Percentiles rank a stretch among this genome's conserved stretches.
Conservation (phyloP, 768 basidiomycete genomes). For the Cystobasidium ongulense region DNA sequence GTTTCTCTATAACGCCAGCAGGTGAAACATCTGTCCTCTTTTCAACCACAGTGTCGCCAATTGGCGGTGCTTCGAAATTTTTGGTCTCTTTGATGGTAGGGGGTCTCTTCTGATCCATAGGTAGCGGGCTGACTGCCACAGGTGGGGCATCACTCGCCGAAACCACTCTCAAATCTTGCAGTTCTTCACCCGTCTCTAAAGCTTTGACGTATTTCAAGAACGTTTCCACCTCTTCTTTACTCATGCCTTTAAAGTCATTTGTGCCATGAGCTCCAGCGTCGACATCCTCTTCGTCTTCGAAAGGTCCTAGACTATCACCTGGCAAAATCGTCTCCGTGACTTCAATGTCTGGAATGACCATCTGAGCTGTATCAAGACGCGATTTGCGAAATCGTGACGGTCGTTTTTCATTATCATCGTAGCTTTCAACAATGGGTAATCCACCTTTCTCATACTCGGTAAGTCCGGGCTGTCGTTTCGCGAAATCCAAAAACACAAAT, state of each 20-base stretch:
- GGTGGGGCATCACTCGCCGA: neutral
- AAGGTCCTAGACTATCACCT: slow-evolving; percentile 25
- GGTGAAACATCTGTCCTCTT: neutral
- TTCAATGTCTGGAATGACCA: slow-evolving; percentile 24
- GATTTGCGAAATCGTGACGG: slow-evolving; percentile 16
- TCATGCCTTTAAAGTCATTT: slow-evolving; percentile 28
- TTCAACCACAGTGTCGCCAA: neutral
- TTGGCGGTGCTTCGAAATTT: neutral
- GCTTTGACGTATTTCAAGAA: slow-evolving; percentile 24
- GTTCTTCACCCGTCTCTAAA: slow-evolving; percentile 16
- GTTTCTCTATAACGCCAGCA: neutral
- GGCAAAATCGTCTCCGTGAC: slow-evolving; percentile 4
- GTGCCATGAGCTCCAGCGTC: neutral
- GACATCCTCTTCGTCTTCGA: neutral
- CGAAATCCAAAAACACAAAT: too few relatives aligned
- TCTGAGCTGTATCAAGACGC: slow-evolving; percentile 5
- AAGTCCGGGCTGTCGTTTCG: slow-evolving; percentile 3
- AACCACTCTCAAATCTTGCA: neutral
- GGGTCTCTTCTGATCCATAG: neutral
- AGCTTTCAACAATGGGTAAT: slow-evolving; percentile 14
- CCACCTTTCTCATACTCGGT: neutral
- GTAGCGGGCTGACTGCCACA: neutral
- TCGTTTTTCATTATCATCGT: neutral
- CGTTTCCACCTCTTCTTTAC: slow-evolving; percentile 24
- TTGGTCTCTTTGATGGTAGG: slow-evolving; percentile 17